Evolutionary conservation across 129 eudicot species (phyloP).

Genomic region (Chrysanthemum lavandulifolium): DNA sequence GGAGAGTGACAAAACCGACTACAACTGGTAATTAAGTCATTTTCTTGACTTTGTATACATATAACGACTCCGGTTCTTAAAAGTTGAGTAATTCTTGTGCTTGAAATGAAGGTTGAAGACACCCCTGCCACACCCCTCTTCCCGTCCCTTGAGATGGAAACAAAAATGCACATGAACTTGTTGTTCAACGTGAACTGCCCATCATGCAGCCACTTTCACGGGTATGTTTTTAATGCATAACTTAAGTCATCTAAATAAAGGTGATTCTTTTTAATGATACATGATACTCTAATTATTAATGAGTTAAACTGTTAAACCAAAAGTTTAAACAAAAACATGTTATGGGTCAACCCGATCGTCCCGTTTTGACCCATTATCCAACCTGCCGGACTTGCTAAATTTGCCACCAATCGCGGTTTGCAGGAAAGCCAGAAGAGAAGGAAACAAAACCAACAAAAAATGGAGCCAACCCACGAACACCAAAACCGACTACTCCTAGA

Average conservation of each 20-base stretch:
- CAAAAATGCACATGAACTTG: conserved; percentile 48
- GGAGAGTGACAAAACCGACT: conserved; percentile 64
- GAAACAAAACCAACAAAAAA: conserved; percentile 21
- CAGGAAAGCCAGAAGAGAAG: conserved; percentile 51
- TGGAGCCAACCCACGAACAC: conserved; percentile 18
- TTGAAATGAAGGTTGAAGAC: conserved; percentile 62
- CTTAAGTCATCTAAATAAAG: too few species aligned
- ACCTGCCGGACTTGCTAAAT: not conserved
- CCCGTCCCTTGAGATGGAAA: conserved; percentile 79
- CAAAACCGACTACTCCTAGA: conserved; percentile 43
- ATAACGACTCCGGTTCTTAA: not conserved
- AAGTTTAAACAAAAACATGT: not conserved
- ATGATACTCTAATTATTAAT: too few species aligned
- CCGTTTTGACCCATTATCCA: not conserved
- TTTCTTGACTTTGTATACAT: not conserved
- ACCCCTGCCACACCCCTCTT: conserved; percentile 88
- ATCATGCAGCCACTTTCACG: conserved; percentile 67
- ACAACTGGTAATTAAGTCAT: conserved; percentile 49
- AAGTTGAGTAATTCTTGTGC: not conserved
- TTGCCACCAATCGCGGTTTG: conserved; percentile 48
- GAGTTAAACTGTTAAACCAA: not conserved
- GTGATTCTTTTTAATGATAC: too few species aligned
- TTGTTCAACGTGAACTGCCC: conserved; percentile 68
- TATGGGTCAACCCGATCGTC: not conserved
- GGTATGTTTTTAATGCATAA: conserved; percentile 28